Evolutionary conservation across 2,329 filamentous ascomycete species (phyloP).

Genomic region (Colletotrichum sp.): DNA sequence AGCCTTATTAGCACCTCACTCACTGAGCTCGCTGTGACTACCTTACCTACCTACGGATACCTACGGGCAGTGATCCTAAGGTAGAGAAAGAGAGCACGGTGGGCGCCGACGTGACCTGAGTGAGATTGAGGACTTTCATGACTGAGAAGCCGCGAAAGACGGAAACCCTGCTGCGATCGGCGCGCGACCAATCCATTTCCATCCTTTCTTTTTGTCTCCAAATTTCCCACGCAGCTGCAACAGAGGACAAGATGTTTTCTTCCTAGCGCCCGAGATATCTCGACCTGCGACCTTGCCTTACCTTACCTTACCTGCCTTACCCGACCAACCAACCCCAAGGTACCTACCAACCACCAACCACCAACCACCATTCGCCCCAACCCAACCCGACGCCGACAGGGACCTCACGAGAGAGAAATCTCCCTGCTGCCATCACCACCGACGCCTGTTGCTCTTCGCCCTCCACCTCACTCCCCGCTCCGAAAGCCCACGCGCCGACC

Average conservation of each 20-base stretch:
- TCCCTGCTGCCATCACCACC: not conserved
- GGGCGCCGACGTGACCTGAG: not conserved
- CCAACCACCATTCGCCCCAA: not conserved
- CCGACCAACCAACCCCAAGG: not conserved
- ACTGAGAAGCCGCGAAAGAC: not conserved
- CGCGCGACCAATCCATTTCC: conserved; percentile 20
- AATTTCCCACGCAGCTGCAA: conserved; percentile 15
- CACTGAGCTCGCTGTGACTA: not conserved
- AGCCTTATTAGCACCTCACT: not conserved
- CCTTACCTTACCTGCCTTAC: not conserved
- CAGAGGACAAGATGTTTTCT: conserved; percentile 22
- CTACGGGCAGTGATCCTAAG: not conserved
- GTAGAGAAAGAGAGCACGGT: not conserved
- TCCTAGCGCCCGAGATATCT: not conserved
- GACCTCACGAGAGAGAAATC: not conserved
- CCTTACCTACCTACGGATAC: not conserved
- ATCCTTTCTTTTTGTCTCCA: conserved; percentile 18
- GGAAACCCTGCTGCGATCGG: conserved; percentile 6
- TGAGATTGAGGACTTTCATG: not conserved
- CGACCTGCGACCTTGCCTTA: not conserved
- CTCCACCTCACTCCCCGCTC: not conserved
- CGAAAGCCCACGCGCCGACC: not conserved
- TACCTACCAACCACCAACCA: not conserved
- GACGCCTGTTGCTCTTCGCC: not conserved
- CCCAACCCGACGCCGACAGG: not conserved